phyloP scores from a whole-genome alignment of 78 protist species.

The Chrysochromulina parva region DNA sequence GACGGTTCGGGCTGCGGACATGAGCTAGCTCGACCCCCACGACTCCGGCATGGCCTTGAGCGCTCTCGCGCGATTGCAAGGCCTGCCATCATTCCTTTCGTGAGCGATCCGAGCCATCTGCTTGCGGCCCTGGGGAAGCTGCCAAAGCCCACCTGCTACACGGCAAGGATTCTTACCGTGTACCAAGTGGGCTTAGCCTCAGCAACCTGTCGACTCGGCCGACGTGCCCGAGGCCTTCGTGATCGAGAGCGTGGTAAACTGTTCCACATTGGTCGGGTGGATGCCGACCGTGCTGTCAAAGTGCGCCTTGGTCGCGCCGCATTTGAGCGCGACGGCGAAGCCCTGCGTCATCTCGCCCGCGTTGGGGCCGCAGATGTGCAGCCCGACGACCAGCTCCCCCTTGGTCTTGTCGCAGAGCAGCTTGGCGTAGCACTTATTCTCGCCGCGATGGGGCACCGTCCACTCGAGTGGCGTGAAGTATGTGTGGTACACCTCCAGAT shows the following conservation, averaged over 20 bases:
- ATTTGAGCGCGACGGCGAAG: conserved; percentile 62
- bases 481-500: conserved; percentile 64
- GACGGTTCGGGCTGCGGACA: no score
- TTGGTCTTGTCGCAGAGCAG: conserved; percentile 60
- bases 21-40: no score
- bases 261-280: conserved; percentile 91
- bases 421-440: conserved; percentile 67
- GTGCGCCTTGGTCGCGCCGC: conserved; percentile 54
- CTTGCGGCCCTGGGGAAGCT: no score
- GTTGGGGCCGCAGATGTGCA: conserved; percentile 85
- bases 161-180: no score
- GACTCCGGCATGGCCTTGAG: no score
- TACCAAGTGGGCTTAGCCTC: conserved; percentile 63
- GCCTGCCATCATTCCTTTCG: no score
- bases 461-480: conserved; percentile 73
- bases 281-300: conserved; percentile 90
- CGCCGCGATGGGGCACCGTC: conserved; percentile 72
- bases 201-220: conserved; percentile 77
- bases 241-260: conserved; percentile 64
- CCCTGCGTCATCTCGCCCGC: conserved; percentile 94
- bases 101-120: no score
- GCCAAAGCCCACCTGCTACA: no score
- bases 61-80: no score
- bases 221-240: conserved; percentile 68
- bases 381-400: conserved; percentile 73